A percentile compares a stretch with the other conserved stretches of the same genome.
These are phyloP conservation scores for Escovopsis sp. DNA, from an alignment of 2,329 filamentous ascomycete species.

Conservation along the genomic window DNA sequence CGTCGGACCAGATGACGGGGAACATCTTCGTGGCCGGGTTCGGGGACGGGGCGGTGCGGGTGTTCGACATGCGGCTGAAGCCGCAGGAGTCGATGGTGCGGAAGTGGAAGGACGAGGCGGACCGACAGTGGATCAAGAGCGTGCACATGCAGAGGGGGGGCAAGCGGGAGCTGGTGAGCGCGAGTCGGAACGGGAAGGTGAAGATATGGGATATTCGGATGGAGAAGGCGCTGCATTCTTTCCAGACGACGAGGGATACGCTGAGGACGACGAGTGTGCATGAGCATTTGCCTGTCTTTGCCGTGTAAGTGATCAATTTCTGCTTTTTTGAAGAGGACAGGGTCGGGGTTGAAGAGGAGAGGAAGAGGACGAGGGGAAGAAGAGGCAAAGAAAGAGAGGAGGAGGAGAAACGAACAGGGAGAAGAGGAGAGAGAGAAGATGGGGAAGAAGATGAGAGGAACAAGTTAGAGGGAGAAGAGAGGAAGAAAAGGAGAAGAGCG, in stretches of 20 bases:
- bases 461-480: too few relatives aligned
- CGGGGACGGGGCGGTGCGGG: conserved; percentile 82
- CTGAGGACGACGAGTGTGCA: conserved; percentile 81
- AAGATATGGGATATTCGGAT: conserved; percentile 93
- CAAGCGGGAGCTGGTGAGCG: conserved; percentile 77
- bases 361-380: too few relatives aligned
- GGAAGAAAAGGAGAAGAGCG: conserved; percentile 13
- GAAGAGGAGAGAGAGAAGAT: too few relatives aligned
- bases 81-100: conserved; percentile 86
- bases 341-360: too few relatives aligned
- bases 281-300: conserved; percentile 92
- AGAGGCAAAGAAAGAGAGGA: too few relatives aligned
- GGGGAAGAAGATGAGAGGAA: too few relatives aligned
- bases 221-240: conserved; percentile 59
- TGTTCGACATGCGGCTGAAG: conserved; percentile 78
- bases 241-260: conserved; percentile 60
- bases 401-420: too few relatives aligned
- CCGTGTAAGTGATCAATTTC: conserved; percentile 57
- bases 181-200: conserved; percentile 83
- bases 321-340: too few relatives aligned
- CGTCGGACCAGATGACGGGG: conserved; percentile 93
- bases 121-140: conserved; percentile 84
- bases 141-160: conserved; percentile 95
- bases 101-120: conserved; percentile 83
- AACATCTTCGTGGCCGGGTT: conserved; percentile 94